These are phyloP conservation scores for Chaetomium sp. DNA, from an alignment of 2,329 filamentous ascomycete species.

Conservation along the genomic window DNA sequence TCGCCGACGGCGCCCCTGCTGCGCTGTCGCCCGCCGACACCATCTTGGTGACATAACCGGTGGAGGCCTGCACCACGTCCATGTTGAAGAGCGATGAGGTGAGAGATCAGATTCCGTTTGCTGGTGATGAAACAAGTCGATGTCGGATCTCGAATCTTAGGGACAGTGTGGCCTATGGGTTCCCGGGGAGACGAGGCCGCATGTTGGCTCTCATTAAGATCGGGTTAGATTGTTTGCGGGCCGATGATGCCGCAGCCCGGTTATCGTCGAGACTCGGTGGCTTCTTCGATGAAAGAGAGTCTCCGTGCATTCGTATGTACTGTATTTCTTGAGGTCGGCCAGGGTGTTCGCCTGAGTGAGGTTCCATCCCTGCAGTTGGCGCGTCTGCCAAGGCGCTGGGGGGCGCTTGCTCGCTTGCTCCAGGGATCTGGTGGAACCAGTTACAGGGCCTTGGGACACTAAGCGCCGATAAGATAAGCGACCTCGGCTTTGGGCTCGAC, in stretches of 20 bases:
- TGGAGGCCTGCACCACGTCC: conserved; percentile 90
- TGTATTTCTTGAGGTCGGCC: too few relatives aligned
- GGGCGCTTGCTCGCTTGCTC: background rate
- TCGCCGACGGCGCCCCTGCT: conserved; percentile 58
- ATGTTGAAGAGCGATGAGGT: conserved; percentile 41
- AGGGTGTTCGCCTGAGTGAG: background rate
- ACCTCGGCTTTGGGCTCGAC: background rate
- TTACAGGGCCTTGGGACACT: background rate
- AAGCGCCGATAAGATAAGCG: conserved; percentile 20
- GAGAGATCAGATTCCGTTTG: background rate
- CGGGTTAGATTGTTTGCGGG: background rate
- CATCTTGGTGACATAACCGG: conserved; percentile 95
- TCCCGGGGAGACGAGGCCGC: background rate
- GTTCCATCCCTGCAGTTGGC: background rate
- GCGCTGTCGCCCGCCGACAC: conserved; percentile 73
- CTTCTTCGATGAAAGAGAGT: background rate
- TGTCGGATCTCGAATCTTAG: too few relatives aligned
- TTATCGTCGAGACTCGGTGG: background rate
- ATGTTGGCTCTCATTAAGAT: background rate
- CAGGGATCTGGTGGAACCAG: conserved; percentile 6
- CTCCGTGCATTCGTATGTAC: too few relatives aligned
- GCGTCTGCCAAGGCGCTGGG: conserved; percentile 4
- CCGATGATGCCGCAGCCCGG: background rate
- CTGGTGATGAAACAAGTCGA: too few relatives aligned
- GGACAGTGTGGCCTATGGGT: background rate